Base-by-base conservation (phyloP, 129 eudicot species). In the Dittrichia graveolens region DNA sequence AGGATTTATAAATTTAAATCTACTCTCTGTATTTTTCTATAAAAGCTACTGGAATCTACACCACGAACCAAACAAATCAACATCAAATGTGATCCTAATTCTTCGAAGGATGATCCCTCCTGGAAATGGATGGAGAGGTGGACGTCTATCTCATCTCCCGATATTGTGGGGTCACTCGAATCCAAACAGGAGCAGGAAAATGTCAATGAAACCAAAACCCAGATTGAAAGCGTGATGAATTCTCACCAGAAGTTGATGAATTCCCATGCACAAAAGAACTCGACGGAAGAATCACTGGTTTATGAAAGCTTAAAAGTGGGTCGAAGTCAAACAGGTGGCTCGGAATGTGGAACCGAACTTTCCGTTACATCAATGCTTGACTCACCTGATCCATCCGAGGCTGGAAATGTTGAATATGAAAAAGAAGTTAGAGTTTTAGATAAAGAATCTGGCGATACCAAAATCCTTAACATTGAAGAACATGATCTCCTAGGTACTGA, bases 71-170 rank as follows among this genome's bases (percentile, higher is more conserved):
- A 87, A 67, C 75, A 73, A 60, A 76, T 87, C 69, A 85, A 79
- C 69, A 83, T 89, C 64, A 89, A 82, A 74, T 89, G 96, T 58
- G 86, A 80, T 61, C 85, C n/a, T n/a, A n/a, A n/a, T n/a, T n/a
- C 98, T 13, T 73, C 62, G 34, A 83, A 78, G 41, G 71, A 89
- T 12, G 86, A 83, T 76, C 79, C 85, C 24, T 79, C 96, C 37
- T 89, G 98, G 98, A 79, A 79, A 76, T 92, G 98, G 98, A 75
- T 92, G 70, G 95, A 92, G 71, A 85, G 95, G 49, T 92, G 98
- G 98, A 84, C 82, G 84, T 70, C 94, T 5, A 84, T 76, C 56
- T 86, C 93, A 54, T 78, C 89, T 42, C 71, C 76, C 7, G 80
- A 61, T 73, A 59, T 41, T 62, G 72, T 80, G 64, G 83, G 55